phyloP scores from a whole-genome alignment of 345 rosid species.

The Corchorus olitorius region DNA sequence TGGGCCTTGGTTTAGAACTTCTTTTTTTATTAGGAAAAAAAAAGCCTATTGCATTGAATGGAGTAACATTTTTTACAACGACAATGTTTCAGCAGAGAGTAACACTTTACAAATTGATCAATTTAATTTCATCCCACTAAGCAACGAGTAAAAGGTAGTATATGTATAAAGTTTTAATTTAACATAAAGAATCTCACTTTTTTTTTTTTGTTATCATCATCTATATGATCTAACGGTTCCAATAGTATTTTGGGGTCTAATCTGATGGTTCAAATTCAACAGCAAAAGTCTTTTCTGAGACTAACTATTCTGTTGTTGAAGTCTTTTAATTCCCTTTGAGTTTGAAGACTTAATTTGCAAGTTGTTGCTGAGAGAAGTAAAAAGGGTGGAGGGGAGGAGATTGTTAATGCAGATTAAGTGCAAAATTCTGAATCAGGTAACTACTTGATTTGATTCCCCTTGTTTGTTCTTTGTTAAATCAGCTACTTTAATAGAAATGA shows the following conservation, averaged over 20 bases:
- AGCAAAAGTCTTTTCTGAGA: background rate
- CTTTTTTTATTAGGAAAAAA: no score
- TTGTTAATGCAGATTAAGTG: background rate
- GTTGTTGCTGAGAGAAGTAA: background rate
- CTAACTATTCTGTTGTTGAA: background rate
- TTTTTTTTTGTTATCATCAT: background rate
- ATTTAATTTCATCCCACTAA: no score
- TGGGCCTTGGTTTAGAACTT: no score
- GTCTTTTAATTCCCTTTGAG: background rate
- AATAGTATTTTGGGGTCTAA: background rate
- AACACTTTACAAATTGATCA: no score
- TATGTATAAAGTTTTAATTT: no score
- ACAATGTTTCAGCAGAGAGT: no score
- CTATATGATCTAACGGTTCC: slow-evolving; percentile 2
- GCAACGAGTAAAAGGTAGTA: no score
- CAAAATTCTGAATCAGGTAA: background rate
- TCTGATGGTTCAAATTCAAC: slow-evolving; percentile 10
- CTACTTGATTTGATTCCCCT: background rate
- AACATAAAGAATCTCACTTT: background rate
- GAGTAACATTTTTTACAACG: no score
- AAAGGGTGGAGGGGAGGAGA: background rate
- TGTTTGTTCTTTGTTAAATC: slow-evolving; percentile 5
- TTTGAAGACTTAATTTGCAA: background rate
- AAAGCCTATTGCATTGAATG: no score
- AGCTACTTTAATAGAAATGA: background rate